Percentiles rank a stretch among this genome's conserved stretches.
Conservation (phyloP, 228 moss, liverwort and hornwort species). For the Sphagnum magellanicum region DNA sequence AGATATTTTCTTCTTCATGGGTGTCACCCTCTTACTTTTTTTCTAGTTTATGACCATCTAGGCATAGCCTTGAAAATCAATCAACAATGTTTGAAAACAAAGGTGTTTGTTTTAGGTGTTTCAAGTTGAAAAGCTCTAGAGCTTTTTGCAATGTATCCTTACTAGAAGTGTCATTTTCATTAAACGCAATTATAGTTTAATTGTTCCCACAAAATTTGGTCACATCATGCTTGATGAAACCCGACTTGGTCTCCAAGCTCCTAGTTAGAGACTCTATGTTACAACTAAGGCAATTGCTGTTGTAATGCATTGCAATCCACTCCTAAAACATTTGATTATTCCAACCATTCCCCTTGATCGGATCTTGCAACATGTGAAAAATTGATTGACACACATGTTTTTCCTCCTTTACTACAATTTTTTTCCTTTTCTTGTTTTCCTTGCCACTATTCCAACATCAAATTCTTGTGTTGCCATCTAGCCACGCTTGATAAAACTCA, state of each 20-base stretch:
- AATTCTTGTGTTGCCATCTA: too few species aligned
- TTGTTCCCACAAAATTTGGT: constrained; percentile 1
- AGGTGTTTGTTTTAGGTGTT: constrained; percentile 1
- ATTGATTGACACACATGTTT: neutral
- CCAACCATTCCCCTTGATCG: neutral
- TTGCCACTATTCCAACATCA: too few species aligned
- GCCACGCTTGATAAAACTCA: too few species aligned
- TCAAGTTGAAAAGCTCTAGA: neutral
- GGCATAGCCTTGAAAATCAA: neutral
- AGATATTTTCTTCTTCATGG: neutral
- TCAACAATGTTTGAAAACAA: constrained; percentile 4
- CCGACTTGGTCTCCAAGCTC: constrained; percentile 2
- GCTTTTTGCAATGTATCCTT: neutral
- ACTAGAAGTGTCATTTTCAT: neutral
- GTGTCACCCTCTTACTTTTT: neutral
- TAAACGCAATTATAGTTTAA: neutral
- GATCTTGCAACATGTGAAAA: neutral
- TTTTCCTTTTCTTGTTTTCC: neutral
- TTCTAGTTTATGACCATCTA: neutral
- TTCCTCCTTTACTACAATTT: neutral
- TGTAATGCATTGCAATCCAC: neutral
- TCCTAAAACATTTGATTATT: neutral
- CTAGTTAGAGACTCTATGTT: neutral
- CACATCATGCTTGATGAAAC: constrained; percentile 3
- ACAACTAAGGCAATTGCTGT: neutral